Evolutionary conservation across 176 grass and related monocot genomes (phyloP), one percentile per base, ranked within the genome.

Genomic region (Olyra latifolia): DNA sequence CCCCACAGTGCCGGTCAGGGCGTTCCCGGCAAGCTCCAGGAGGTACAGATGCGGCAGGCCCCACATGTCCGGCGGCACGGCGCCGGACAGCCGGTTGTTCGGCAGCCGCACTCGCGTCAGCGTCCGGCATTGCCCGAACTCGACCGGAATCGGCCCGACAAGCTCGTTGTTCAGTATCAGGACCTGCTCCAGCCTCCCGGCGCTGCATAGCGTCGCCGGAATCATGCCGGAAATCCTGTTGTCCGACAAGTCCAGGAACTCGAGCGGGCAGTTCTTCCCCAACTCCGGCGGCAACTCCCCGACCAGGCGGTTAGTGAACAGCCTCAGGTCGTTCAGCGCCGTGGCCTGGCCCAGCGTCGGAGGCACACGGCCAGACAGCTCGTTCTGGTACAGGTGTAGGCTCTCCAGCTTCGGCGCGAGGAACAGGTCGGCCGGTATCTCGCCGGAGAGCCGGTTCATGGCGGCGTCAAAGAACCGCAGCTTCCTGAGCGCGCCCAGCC

Each of bases 111-210:
- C 90, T 13, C 92, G 86, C 27, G 64, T 78, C 23, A 93, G 66
- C 10, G 90, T 87, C 74, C 59, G 54, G 81, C 95, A 98, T 69
- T 83, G 50, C 57, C 75, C 92, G 9, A 98, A 74, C 73, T 83
- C 80, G 19, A 43, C 11, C 15, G 95, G 92, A 12, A 98, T 87
- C 16, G 80, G 40, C 6, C 90, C 92, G 1, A 48, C 45, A 15
- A 98, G 88, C 27, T 66, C 75, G 71, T 98, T 95, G 45, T 91
- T 87, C 19, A 95, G 84, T 29, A 98, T 42, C 15, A 98, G 78
- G 4, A 98, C 80, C 64, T 98, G 85, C 69, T 68, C 66, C 41
- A 95, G 76, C 62, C 19, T 46, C 55, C 88, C 86, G 3, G 76
- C 64, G 13, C 39, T n/a, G 77, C 95, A 98, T 46, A 98, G 87